Base-by-base conservation (phyloP, 352 stramenopile species). In the Globisporangium apiculatum region DNA sequence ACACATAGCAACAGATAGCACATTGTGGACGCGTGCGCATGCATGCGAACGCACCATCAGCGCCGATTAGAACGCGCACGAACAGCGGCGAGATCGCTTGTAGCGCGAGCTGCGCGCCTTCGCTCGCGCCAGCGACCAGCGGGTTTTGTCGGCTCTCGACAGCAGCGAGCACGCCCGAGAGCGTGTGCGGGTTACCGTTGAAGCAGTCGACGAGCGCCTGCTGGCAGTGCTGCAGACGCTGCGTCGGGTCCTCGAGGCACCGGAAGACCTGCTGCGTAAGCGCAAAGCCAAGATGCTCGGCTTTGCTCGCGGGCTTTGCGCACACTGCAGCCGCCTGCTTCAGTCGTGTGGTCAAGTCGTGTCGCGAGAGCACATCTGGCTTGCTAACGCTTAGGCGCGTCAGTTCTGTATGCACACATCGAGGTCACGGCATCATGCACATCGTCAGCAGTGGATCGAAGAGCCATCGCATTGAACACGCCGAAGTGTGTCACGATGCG, bases 271-370 rank as follows among this genome's bases (percentile, higher is more conserved):
- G 55, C 36, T 73, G 48, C 0, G 80, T 42, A 9, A 89, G 51
- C 41, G 61, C 57, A 38, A 75, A 76, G 18, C 75, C 76, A 2
- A 89, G 60, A 45, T 68, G 76, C 55, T 76, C 66, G 5, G 71
- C 75, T 64, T 89, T 89, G 59, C 59, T 68, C 6, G 48, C 51
- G 18, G 79, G 75, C 36, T 74, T 55, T 2, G 57, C 55, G 60
- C 79, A 85, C 46, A 89, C 73, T 2, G 67, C 54, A 4, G 68
- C 71, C 11, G 67, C 60, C 57, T 75, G 67, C 66, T 73, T 68
- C 8, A 89, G 55, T 10, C 62, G 66, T 4, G 45, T 37, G n/a
- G 58, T 10, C 11, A 58, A 8, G n/a, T 66, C 54, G 11, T 7
- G 17, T 8, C 36, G 49, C 35, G 36, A 43, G 40, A 61, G 51